Percentiles rank a stretch among this genome's conserved stretches.
Evolutionary conservation across 345 rosid species (phyloP).

Genomic region (Populus alba): DNA sequence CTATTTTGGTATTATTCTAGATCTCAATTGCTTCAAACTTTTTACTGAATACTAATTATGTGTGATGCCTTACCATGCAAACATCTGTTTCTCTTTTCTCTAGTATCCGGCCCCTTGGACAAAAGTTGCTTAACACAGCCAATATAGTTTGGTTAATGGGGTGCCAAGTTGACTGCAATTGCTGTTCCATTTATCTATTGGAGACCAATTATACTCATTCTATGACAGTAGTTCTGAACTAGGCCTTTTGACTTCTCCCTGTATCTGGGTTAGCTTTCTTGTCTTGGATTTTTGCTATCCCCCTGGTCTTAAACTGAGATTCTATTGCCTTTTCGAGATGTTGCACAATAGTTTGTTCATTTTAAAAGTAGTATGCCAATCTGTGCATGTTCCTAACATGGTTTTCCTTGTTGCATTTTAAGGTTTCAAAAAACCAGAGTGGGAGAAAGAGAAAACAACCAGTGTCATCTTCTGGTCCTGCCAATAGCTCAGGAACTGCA

Average conservation of each 20-base stretch:
- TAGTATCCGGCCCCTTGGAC: neutral
- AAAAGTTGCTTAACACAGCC: neutral
- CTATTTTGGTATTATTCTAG: neutral
- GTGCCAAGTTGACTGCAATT: neutral
- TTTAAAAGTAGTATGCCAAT: neutral
- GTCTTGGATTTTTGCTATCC: neutral
- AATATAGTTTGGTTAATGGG: neutral
- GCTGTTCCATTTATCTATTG: neutral
- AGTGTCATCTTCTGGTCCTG: slow-evolving; percentile 96
- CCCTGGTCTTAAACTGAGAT: neutral
- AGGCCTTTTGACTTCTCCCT: neutral
- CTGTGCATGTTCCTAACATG: slow-evolving; percentile 33
- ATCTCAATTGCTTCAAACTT: neutral
- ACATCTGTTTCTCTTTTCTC: neutral
- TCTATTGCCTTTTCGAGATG: neutral
- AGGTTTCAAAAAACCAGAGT: slow-evolving; percentile 86
- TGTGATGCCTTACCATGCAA: neutral
- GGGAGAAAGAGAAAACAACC: slow-evolving; percentile 99
- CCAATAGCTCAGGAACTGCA: slow-evolving; percentile 98
- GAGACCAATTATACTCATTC: neutral
- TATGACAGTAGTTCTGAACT: neutral
- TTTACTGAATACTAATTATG: neutral
- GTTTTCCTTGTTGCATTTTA: slow-evolving; percentile 33
- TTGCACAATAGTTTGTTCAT: neutral
- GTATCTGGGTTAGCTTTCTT: neutral